phyloP scores from a whole-genome alignment of 306 rosid species.

The Vicia sativa region DNA sequence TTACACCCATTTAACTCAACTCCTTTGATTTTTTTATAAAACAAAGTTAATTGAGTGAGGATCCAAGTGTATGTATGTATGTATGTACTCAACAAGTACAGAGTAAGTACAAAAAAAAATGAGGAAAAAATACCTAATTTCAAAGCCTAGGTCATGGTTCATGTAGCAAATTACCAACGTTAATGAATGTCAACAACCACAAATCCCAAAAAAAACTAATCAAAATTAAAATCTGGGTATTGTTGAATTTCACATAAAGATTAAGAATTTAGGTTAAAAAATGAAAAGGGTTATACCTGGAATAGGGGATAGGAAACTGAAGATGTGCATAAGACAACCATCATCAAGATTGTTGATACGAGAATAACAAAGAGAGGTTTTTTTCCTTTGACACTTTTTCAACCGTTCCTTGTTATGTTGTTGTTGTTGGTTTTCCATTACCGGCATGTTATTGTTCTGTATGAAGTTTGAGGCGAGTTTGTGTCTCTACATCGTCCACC shows the following conservation, averaged over 20 bases:
- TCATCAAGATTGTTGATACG: slow-evolving; percentile 71
- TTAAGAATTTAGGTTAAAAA: background rate
- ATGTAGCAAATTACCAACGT: background rate
- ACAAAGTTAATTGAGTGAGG: background rate
- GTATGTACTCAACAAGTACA: no score
- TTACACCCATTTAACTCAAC: no score
- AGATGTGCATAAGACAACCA: slow-evolving; percentile 91
- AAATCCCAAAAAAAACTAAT: slow-evolving; percentile 20
- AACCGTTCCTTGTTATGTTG: slow-evolving; percentile 18
- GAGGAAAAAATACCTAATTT: background rate
- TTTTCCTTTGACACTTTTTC: slow-evolving; percentile 40
- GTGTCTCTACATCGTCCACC: slow-evolving; percentile 9
- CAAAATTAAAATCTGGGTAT: slow-evolving; percentile 33
- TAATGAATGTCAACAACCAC: background rate
- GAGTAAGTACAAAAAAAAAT: no score
- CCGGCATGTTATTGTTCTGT: background rate
- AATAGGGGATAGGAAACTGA: slow-evolving; percentile 88
- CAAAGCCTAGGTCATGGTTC: slow-evolving; percentile 36
- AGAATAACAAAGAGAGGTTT: slow-evolving; percentile 33
- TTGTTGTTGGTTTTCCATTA: slow-evolving; percentile 21
- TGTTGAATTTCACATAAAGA: slow-evolving; percentile 33
- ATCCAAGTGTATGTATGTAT: background rate
- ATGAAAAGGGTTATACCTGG: slow-evolving; percentile 60
- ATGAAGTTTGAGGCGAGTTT: slow-evolving; percentile 32
- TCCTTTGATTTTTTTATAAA: no score